Evolutionary conservation across 2,329 filamentous ascomycete species (phyloP), one percentile per base, ranked within the genome.

Genomic region (Alternaria sp.): DNA sequence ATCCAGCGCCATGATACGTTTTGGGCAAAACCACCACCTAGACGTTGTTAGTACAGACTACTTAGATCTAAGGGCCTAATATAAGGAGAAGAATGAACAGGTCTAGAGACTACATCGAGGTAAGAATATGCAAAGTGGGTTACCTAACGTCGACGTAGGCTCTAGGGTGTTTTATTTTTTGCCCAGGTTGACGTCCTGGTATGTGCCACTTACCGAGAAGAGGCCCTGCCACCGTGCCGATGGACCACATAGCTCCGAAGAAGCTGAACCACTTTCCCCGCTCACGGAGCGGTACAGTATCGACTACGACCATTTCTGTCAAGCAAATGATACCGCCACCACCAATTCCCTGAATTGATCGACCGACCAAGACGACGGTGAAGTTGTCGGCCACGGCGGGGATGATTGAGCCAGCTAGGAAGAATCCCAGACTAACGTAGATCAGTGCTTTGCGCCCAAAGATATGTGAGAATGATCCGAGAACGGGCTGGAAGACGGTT

Each of bases 1-100:
- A 90, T 85, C 88, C 88, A 91, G 9, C 85, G 78, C 88, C 88
- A 89, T 1, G 77, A 79, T 1, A 82, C 81, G 46, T 83, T 79
- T 59, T 87, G 81, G 4, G 85, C 81, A 62, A 88, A 86, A 2
- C 82, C 85, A 17, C 86, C 87, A 6, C 88, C 72, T 76, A 25
- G 9, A 21, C 1, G 15, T 12, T 21, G 26, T 67, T 32, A 67
- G 66, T 21, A 56, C 26, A 28, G 26, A 11, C 26, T 28, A 28
- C 26, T 28, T 28, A 28, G 26, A 28, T 28, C 26, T 28, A 28
- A 28, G 26, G 3, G 26, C 26, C 26, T 28, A 28, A 28, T 28
- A 28, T 28, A 28, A 28, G 26, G 26, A 28, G 26, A 28, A 28
- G 26, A 28, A 28, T 28, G 26, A 28, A 28, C 26, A 28, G 26